Evolutionary conservation across 164 flowering plant species (phyloP).

Genomic region (Chimonanthus praecox): DNA sequence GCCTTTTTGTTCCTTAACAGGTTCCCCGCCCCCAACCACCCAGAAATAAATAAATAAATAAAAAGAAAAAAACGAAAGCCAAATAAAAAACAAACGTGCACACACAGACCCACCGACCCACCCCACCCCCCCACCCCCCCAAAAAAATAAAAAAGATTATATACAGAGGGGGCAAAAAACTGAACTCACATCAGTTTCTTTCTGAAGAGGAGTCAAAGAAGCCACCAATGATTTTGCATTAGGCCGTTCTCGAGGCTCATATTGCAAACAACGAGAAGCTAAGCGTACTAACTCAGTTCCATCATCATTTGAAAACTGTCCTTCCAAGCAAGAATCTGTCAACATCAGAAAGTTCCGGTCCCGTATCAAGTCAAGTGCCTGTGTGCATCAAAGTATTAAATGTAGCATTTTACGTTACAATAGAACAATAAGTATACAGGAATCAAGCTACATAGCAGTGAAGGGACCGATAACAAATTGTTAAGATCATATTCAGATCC

Average conservation of each 20-base stretch:
- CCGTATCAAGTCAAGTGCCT: constrained; percentile 88
- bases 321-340: constrained; percentile 93
- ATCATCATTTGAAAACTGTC: constrained; percentile 79
- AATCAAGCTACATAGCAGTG: too few species aligned
- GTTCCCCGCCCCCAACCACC: too few species aligned
- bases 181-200: constrained; percentile 60
- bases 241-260: constrained; percentile 89
- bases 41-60: too few species aligned
- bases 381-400: constrained; percentile 16
- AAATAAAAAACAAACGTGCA: too few species aligned
- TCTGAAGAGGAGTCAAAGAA: constrained; percentile 77
- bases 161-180: not conserved
- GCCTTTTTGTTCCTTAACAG: too few species aligned
- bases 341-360: constrained; percentile 85
- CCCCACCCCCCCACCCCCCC: too few species aligned
- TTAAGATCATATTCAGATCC: too few species aligned
- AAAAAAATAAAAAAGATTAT: too few species aligned
- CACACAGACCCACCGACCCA: too few species aligned
- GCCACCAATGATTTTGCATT: constrained; percentile 75
- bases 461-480: too few species aligned
- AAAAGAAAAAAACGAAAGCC: too few species aligned
- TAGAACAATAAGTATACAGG: too few species aligned
- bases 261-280: constrained; percentile 83
- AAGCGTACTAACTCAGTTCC: constrained; percentile 84
- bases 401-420: not conserved